Evolutionary conservation across 495 filamentous ascomycete genomes (phyloP), one percentile per base, ranked within the genome.

Genomic region (Neurospora terricola): DNA sequence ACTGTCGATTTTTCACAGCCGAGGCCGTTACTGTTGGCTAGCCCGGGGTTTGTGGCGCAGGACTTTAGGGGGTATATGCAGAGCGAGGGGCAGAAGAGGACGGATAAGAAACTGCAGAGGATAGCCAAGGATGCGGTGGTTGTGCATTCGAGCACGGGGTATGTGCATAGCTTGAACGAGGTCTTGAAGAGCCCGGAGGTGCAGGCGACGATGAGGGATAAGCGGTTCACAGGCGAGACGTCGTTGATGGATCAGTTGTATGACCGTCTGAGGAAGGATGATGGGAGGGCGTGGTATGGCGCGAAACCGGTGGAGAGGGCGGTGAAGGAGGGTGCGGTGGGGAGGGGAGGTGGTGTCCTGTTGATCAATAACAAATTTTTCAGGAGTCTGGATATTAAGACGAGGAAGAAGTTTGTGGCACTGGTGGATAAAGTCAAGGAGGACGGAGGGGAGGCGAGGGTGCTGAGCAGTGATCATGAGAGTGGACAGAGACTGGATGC

Each of bases 401-500:
- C 90, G 77, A 86, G 96, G 79, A 94, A 88, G 79, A 88, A 88
- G 72, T 97, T 92, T 86, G 96, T 99, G 5, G 81, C 83, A 30
- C 85, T 98, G 75, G 95, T 98, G 48, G 96, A 99, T 80, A 91
- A 90, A 66, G 96, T 98, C n/a, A 91, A 91, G 76, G 91, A 91
- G 69, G 89, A 92, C 70, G 96, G 96, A 40, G 96, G 96, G 0
- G 94, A 98, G 76, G 91, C 92, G 1, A 88, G 94, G 70, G 86
- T 98, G 36, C 81, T 98, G 62, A 98, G 96, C 77, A 94, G 91
- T 74, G 91, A 96, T 77, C 95, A 98, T 81, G 96, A 97, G 84
- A 98, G 96, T 83, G 96, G 96, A 21, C 90, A 91, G 81, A 83
- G 94, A 72, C 82, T 99, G 59, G 95, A 97, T 72, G 90, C 88